Conservation (phyloP, 2,329 filamentous ascomycete species). For the Penicillium frequentans region DNA sequence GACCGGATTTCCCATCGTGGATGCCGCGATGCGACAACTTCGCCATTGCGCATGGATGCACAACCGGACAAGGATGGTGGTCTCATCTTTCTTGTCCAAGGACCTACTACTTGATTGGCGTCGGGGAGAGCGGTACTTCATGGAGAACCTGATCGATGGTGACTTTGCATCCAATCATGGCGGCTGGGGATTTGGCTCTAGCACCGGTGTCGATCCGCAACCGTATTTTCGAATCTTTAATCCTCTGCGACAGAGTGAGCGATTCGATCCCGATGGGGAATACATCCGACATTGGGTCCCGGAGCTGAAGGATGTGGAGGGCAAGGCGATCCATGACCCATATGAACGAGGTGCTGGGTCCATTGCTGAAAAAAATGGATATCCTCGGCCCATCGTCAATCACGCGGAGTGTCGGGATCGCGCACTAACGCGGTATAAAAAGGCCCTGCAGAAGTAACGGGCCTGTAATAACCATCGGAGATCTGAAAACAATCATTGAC, state of each 20-base stretch:
- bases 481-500: no score
- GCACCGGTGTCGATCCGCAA: constrained; percentile 77
- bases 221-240: constrained; percentile 93
- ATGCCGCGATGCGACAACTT: constrained; percentile 82
- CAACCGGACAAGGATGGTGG: constrained; percentile 81
- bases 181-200: constrained; percentile 66
- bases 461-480: no score
- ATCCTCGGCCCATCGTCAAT: constrained; percentile 72
- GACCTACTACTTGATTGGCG: constrained; percentile 82
- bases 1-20: constrained; percentile 81
- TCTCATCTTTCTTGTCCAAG: constrained; percentile 77
- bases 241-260: constrained; percentile 78
- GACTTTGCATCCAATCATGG: constrained; percentile 79
- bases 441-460: background rate
- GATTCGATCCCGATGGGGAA: constrained; percentile 74
- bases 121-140: constrained; percentile 77
- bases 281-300: constrained; percentile 84
- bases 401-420: constrained; percentile 69
- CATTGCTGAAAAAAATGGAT: constrained; percentile 65
- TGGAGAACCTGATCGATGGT: constrained; percentile 76
- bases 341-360: constrained; percentile 64
- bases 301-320: constrained; percentile 65
- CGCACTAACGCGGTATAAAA: constrained; percentile 59
- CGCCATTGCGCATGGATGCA: constrained; percentile 73
- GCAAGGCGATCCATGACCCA: constrained; percentile 76